A percentile compares a stretch with the other conserved stretches of the same genome.
Conservation (phyloP, 1,284 basidiomycete genomes). For the Sanghuangporus sanghuang region DNA sequence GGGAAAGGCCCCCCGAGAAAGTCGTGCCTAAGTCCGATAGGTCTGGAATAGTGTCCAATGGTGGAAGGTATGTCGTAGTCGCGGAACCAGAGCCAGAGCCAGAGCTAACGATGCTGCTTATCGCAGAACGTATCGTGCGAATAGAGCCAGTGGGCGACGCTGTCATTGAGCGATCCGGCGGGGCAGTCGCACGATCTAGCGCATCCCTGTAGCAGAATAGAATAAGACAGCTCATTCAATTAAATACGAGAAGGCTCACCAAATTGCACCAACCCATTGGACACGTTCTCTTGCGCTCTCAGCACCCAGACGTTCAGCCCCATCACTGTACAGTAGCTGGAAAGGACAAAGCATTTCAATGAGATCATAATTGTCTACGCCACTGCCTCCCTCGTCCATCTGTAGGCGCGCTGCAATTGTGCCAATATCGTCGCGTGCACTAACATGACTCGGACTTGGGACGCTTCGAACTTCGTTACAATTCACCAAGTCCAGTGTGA, state of each 20-base stretch:
- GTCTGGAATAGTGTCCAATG: constrained; percentile 59
- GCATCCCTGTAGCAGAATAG: constrained; percentile 54
- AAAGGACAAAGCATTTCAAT: constrained; percentile 80
- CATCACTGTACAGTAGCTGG: constrained; percentile 82
- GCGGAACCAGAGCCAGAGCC: constrained; percentile 42
- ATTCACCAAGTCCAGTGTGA: constrained; percentile 78
- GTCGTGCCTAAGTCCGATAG: constrained; percentile 51
- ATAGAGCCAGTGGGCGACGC: constrained; percentile 71
- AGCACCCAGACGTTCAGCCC: constrained; percentile 77
- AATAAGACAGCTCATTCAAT: constrained; percentile 6
- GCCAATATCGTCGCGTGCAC: constrained; percentile 77
- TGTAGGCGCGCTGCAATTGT: constrained; percentile 71
- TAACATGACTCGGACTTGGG: constrained; percentile 71
- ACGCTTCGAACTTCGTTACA: constrained; percentile 79
- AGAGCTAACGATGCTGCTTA: constrained; percentile 33
- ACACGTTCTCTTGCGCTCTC: constrained; percentile 81
- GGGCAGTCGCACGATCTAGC: constrained; percentile 41
- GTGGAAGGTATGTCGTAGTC: constrained; percentile 68
- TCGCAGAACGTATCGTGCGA: constrained; percentile 57
- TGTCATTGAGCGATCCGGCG: constrained; percentile 47
- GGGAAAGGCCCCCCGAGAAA: constrained; percentile 33
- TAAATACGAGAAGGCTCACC: constrained; percentile 43
- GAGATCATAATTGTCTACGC: constrained; percentile 38
- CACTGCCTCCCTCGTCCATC: constrained; percentile 39
- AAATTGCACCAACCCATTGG: constrained; percentile 83